Conservation (phyloP, 108 stramenopile genomes). For the Nitzschia inconspicua region DNA sequence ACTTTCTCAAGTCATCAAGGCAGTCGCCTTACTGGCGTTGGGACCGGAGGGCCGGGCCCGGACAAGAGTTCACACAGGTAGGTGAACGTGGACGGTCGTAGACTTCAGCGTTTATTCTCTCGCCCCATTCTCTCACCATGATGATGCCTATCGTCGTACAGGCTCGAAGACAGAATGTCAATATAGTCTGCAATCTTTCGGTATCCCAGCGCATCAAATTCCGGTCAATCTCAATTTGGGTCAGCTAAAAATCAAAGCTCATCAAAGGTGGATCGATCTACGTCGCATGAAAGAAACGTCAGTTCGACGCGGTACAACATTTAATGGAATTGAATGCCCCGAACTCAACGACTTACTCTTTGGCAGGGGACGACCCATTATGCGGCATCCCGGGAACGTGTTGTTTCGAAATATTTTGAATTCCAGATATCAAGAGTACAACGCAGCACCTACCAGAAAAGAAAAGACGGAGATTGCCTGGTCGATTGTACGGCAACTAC, state of each 20-base stretch:
- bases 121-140: background rate
- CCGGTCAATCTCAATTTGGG: slow-evolving; percentile 9
- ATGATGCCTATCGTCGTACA: background rate
- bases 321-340: slow-evolving; percentile 9
- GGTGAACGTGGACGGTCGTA: too few relatives aligned
- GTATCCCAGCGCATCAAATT: slow-evolving; percentile 10
- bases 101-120: slow-evolving; percentile 1
- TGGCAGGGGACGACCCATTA: slow-evolving; percentile 23
- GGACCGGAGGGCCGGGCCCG: background rate
- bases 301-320: background rate
- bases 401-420: slow-evolving; percentile 9
- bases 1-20: background rate
- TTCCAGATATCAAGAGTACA: background rate
- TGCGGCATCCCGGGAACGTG: slow-evolving; percentile 29
- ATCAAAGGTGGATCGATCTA: background rate
- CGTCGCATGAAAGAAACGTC: background rate
- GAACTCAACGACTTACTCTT: slow-evolving; percentile 15
- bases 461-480: slow-evolving; percentile 15
- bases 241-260: background rate
- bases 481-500: slow-evolving; percentile 9
- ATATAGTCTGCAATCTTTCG: slow-evolving; percentile 11
- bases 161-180: slow-evolving; percentile 6
- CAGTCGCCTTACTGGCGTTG: background rate
- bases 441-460: background rate
- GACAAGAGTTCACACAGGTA: slow-evolving; percentile 2